Evolutionary conservation across 2,329 filamentous ascomycete genomes (phyloP), one percentile per base, ranked within the genome.

Genomic region (Neofusicoccum umdonicola): DNA sequence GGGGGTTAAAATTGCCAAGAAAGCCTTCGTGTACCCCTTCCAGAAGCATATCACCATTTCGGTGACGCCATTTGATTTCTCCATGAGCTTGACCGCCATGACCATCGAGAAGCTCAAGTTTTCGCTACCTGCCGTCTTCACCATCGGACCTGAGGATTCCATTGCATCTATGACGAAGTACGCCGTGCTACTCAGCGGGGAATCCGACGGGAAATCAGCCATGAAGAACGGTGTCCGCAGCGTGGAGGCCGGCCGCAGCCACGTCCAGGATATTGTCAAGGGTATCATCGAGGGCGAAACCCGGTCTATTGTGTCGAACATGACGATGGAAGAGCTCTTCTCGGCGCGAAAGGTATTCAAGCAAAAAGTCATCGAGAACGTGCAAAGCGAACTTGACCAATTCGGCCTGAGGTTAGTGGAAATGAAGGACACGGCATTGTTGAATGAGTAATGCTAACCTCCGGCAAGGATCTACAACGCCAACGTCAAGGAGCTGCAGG

Each of bases 281-380:
- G 92, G 91, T 66, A 93, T 96, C 75, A 95, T 96, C 70, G 91
- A 96, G 76, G 92, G 92, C 67, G 92, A 96, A 77, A 93, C 90
- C 0, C 86, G 92, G 65, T 90, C 92, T 5, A 87, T 96, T 62
- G 90, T 96, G 47, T 91, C 88, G 0, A 89, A 87, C 70, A 94
- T 96, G 90, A 93, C 91, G n/a, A 94, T 95, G 90, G 91, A 94
- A 74, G 91, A 95, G 77, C 90, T 96, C 66, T 93, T 93, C 77
- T 89, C 88, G 66, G 88, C 91, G 77, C 83, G 90, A 39, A 88
- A 91, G 69, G 81, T 90, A 48, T 93, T 93, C 82, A 92, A 94
- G 81, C 85, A 84, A 69, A 88, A 90, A 69, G 83, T 86, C 69
- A 80, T 81, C 62, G 73, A 79, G 61, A 77, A 91, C 74, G 91